Percentiles rank a stretch among this genome's conserved stretches.
Conservation (phyloP, 805 yeast species). For the Yueomyces sinensis region DNA sequence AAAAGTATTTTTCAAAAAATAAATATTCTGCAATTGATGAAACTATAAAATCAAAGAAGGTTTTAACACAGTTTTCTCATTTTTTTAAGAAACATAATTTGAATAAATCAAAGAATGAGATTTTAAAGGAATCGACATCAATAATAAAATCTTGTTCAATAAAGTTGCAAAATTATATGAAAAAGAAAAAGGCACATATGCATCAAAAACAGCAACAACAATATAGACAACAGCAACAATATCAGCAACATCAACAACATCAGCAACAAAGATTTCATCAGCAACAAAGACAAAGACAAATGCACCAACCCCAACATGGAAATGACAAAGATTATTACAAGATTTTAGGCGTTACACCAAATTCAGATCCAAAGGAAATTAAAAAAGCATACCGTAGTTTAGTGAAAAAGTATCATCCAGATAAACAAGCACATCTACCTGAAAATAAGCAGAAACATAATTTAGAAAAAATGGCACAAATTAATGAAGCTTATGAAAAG, state of each 20-base stretch:
- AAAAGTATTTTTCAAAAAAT: too few species aligned
- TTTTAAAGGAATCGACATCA: too few species aligned
- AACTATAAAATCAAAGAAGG: too few species aligned
- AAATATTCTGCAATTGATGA: too few species aligned
- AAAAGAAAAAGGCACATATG: constrained; percentile 7
- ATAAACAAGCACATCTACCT: constrained; percentile 54
- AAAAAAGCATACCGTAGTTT: constrained; percentile 69
- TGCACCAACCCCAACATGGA: constrained; percentile 8
- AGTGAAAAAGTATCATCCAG: constrained; percentile 83
- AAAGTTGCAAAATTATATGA: constrained; percentile 19
- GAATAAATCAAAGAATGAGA: too few species aligned
- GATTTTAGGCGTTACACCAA: constrained; percentile 49
- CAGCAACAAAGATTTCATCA: constrained; percentile 27
- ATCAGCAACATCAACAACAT: constrained; percentile 35
- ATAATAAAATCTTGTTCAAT: too few species aligned
- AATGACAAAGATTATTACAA: constrained; percentile 65
- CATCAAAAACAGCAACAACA: too few species aligned
- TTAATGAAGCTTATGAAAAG: constrained; percentile 86
- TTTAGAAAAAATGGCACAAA: constrained; percentile 78
- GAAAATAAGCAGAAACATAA: constrained; percentile 54
- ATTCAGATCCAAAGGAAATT: constrained; percentile 60
- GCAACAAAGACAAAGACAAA: constrained; percentile 22
- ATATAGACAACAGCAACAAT: constrained; percentile 30
- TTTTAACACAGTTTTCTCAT: too few species aligned
- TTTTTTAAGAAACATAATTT: too few species aligned